These are phyloP conservation scores for Solanum piurae DNA, from an alignment of 257 asterid genomes.

Conservation along the genomic window DNA sequence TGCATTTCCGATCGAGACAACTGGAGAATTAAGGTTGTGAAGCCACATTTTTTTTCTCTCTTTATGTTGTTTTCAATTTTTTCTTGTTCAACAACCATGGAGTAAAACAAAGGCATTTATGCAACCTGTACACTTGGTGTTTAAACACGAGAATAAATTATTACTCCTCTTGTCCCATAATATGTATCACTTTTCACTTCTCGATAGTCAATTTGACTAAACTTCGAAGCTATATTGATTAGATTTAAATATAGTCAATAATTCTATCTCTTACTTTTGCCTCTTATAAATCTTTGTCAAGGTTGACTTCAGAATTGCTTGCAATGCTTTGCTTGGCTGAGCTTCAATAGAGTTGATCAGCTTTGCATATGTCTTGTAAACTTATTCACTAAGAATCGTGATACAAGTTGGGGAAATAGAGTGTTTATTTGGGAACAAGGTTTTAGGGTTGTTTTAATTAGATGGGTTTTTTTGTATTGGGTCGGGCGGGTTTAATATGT, in stretches of 20 bases:
- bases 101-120: background rate
- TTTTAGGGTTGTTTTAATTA: too few relatives aligned
- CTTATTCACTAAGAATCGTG: too few relatives aligned
- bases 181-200: background rate
- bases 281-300: slow-evolving; percentile 34
- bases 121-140: background rate
- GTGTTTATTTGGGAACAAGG: too few relatives aligned
- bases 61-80: background rate
- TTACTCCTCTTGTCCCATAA: background rate
- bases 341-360: slow-evolving; percentile 15
- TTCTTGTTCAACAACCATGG: background rate
- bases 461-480: too few relatives aligned
- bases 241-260: background rate
- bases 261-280: slow-evolving; percentile 11
- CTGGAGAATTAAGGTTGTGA: too few relatives aligned
- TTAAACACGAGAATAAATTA: background rate
- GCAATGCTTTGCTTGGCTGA: slow-evolving; percentile 25
- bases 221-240: background rate
- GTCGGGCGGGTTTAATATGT: too few relatives aligned
- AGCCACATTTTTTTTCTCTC: background rate
- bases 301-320: slow-evolving; percentile 25
- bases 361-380: slow-evolving; percentile 14
- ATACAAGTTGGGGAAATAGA: too few relatives aligned
- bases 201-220: background rate
- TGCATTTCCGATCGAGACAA: too few relatives aligned